Base-by-base conservation (phyloP, 73 alveolate genomes). In the Paraurostyla sp. region DNA sequence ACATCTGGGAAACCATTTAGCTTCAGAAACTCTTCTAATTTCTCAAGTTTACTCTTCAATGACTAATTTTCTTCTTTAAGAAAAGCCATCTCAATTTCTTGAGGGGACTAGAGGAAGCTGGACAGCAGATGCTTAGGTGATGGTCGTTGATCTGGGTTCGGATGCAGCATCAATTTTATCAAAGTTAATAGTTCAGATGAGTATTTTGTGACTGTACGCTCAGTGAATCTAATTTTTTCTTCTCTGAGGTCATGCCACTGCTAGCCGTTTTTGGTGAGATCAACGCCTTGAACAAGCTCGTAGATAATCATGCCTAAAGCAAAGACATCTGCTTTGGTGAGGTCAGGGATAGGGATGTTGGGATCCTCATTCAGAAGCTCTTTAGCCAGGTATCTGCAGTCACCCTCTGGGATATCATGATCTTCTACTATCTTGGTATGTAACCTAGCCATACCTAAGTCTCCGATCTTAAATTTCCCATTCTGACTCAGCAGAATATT, bases 381-480 rank as follows among this genome's bases (percentile, higher is more conserved):
- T 41, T 84, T 92, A 15, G 98, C 98, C 45, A 95, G 68, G 48
- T 93, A 95, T 82, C 98, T 75, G 49, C 94, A 59, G 83, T 95
- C 98, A 29, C 98, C 98, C 57, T 95, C 98, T 30, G 92, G 94
- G 27, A 95, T 76, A 71, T 91, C 96, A 33, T 91, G 94, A 30
- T 83, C 82, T 75, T 75, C 87, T 3, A 49, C 48, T 22, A 91
- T 69, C 71, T 80, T 83, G 20, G 93, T 65, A 3, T 89, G 49
- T 15, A 92, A 58, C 45, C 97, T 71, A 16, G 99, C 93, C 42
- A 96, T 57, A 2, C 99, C 99, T 76, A 98, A 90, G 76, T 98
- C 99, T 0, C 99, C 99, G 2, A 98, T 69, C 83, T 98, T 98
- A 78, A 92, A 97, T 22, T 91, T 90, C 30, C 97, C 97, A 62